A percentile compares a stretch with the other conserved stretches of the same genome.
phyloP scores from a whole-genome alignment of 352 stramenopile genomes.

The Globisporangium alternatum region DNA sequence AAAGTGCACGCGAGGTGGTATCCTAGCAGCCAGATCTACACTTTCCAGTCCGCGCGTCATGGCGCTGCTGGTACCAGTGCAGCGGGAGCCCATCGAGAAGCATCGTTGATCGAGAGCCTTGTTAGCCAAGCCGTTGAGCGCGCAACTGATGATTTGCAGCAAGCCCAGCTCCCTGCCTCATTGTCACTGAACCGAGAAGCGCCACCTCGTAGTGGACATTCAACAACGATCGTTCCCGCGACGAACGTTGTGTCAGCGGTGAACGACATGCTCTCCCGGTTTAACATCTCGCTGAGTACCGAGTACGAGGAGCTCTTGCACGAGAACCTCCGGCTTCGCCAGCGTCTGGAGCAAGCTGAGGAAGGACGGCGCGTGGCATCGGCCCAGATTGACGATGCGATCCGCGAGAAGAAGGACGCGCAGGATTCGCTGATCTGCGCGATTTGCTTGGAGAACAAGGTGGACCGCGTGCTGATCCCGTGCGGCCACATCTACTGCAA shows the following conservation, averaged over 20 bases:
- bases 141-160: background rate
- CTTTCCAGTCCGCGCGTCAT: slow-evolving; percentile 57
- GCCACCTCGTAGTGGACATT: background rate
- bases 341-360: slow-evolving; percentile 60
- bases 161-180: slow-evolving; percentile 16
- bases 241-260: slow-evolving; percentile 67
- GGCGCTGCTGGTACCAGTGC: background rate
- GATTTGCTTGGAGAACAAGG: slow-evolving; percentile 79
- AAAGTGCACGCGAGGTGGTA: slow-evolving; percentile 38
- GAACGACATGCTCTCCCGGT: slow-evolving; percentile 64
- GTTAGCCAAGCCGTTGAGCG: background rate
- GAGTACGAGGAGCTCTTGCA: slow-evolving; percentile 64
- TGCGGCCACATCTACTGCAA: slow-evolving; percentile 84
- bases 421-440: slow-evolving; percentile 74
- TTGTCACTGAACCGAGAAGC: background rate
- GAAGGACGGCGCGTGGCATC: slow-evolving; percentile 51
- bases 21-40: slow-evolving; percentile 62
- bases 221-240: slow-evolving; percentile 21
- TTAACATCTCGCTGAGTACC: slow-evolving; percentile 69
- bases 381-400: slow-evolving; percentile 60
- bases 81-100: background rate
- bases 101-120: background rate
- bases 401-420: slow-evolving; percentile 72
- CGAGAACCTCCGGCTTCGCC: slow-evolving; percentile 61
- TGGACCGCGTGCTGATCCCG: slow-evolving; percentile 78